A percentile compares a stretch with the other conserved stretches of the same genome.
Conservation (phyloP, 1,284 basidiomycete genomes). For the Porphyrellus sp. region DNA sequence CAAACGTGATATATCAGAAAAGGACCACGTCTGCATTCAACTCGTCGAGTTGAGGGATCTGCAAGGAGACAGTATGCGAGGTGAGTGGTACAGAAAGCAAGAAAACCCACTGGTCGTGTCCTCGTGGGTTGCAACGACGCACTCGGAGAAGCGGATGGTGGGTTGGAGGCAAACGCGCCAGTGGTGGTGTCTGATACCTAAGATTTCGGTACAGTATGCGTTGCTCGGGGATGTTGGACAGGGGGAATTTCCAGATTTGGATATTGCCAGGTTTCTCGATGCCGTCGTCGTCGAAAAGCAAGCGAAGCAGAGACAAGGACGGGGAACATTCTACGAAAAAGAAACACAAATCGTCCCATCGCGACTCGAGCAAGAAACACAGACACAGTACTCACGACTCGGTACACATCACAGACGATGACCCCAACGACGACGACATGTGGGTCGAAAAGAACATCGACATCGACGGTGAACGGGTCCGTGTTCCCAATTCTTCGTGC, state of each 20-base stretch:
- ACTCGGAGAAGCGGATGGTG: too few species aligned
- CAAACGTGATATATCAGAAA: too few species aligned
- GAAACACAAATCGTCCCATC: slow-evolving; percentile 42
- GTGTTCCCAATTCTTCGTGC: slow-evolving; percentile 24
- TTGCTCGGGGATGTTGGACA: too few species aligned
- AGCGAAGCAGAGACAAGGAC: slow-evolving; percentile 38
- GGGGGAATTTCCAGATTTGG: background rate
- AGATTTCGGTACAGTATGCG: too few species aligned
- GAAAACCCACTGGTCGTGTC: too few species aligned
- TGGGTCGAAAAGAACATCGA: slow-evolving; percentile 89
- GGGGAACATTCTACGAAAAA: slow-evolving; percentile 43
- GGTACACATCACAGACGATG: slow-evolving; percentile 52
- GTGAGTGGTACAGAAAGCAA: too few species aligned
- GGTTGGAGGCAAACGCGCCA: too few species aligned
- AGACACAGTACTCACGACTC: slow-evolving; percentile 31
- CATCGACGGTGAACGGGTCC: slow-evolving; percentile 68
- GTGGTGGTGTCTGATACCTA: too few species aligned
- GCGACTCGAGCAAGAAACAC: slow-evolving; percentile 35
- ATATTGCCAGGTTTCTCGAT: slow-evolving; percentile 10
- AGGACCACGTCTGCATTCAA: too few species aligned
- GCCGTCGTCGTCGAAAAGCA: slow-evolving; percentile 30
- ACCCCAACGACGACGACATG: slow-evolving; percentile 63
- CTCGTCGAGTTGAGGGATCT: too few species aligned
- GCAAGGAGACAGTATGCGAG: too few species aligned
- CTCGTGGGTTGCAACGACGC: too few species aligned